Conservation (phyloP, 2,329 filamentous ascomycete genomes). For the Cordyceps tenuipes region DNA sequence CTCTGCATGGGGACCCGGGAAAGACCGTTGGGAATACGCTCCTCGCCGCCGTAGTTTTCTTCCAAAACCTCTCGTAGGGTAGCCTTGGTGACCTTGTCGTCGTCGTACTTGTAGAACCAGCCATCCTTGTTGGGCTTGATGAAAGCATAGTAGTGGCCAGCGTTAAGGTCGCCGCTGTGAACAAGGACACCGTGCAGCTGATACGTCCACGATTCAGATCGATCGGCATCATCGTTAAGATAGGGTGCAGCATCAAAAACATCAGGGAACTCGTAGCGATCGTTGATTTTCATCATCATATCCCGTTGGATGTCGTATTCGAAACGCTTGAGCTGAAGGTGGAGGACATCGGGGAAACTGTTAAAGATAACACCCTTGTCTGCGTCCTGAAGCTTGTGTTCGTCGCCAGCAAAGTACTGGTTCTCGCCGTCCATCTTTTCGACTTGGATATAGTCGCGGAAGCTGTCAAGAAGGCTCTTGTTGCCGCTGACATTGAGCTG, state of each 20-base stretch:
- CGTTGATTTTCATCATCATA: constrained; percentile 98
- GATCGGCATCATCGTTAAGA: constrained; percentile 76
- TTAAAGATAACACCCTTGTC: constrained; percentile 98
- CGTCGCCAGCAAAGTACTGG: constrained; percentile 88
- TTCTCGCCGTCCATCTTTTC: constrained; percentile 98
- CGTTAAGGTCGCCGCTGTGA: constrained; percentile 92
- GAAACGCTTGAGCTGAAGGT: constrained; percentile 93
- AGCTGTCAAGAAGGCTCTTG: constrained; percentile 86
- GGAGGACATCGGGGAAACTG: constrained; percentile 86
- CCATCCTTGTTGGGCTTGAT: constrained; percentile 89
- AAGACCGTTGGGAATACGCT: constrained; percentile 43
- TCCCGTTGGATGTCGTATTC: constrained; percentile 95
- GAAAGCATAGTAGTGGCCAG: constrained; percentile 97
- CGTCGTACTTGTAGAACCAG: constrained; percentile 94
- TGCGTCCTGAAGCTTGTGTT: constrained; percentile 88
- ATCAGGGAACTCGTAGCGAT: constrained; percentile 83
- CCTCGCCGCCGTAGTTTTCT: constrained; percentile 94
- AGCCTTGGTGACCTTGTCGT: constrained; percentile 92
- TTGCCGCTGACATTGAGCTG: constrained; percentile 95
- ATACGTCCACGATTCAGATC: constrained; percentile 82
- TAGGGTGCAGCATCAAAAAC: constrained; percentile 78
- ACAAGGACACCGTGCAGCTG: constrained; percentile 92
- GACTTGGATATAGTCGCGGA: constrained; percentile 91
- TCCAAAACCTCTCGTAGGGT: constrained; percentile 87
- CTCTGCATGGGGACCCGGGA: constrained; percentile 42